phyloP scores from a whole-genome alignment of 2,329 filamentous ascomycete species.

The Colletotrichum tropicale region DNA sequence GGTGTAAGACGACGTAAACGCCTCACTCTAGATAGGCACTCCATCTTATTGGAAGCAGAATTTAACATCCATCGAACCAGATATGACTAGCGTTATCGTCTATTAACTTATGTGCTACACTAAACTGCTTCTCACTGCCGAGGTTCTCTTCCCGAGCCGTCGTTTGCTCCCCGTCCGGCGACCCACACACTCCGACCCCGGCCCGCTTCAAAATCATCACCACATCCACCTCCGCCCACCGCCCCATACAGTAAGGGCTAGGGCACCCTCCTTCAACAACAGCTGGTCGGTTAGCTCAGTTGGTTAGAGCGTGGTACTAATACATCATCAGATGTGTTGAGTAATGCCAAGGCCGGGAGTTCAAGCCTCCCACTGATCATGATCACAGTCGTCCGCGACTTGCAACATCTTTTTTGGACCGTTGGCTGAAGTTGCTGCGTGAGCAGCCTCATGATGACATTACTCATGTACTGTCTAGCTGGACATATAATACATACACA shows the following conservation, averaged over 20 bases:
- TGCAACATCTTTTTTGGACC: not conserved
- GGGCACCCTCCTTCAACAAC: not conserved
- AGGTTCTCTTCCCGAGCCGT: not conserved
- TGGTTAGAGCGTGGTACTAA: constrained; percentile 2
- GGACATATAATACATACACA: not conserved
- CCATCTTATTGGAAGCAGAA: not conserved
- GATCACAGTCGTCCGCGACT: no score
- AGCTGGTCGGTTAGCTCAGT: not conserved
- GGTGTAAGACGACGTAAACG: not conserved
- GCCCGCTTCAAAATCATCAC: not conserved
- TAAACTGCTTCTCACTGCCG: not conserved
- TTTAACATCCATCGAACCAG: not conserved
- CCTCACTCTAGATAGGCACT: not conserved
- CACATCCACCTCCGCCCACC: not conserved
- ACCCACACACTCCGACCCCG: not conserved
- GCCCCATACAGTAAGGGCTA: not conserved
- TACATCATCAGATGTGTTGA: not conserved
- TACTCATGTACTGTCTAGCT: not conserved
- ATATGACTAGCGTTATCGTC: not conserved
- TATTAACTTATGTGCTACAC: not conserved
- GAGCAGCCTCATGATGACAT: not conserved
- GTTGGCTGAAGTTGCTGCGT: not conserved
- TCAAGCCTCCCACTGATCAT: not conserved
- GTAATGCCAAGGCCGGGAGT: not conserved
- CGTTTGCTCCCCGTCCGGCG: not conserved